Evolutionary conservation across 306 rosid genomes (phyloP).

Genomic region (Argentina anserina): DNA sequence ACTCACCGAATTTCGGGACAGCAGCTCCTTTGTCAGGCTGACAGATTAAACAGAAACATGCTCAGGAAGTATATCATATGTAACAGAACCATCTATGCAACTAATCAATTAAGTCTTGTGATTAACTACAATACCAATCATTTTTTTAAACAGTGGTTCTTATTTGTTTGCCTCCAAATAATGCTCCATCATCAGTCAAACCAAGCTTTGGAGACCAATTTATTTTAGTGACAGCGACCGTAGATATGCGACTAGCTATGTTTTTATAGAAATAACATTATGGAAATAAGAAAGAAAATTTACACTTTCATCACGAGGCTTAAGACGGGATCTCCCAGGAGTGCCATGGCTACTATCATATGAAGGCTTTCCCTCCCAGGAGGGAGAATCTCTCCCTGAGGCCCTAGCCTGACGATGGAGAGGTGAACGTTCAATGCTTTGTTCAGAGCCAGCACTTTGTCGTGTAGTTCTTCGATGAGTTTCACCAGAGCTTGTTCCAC

Average conservation of each 20-base stretch:
- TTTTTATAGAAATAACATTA: neutral
- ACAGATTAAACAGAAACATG: conserved; percentile 17
- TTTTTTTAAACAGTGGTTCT: conserved; percentile 2
- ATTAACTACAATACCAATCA: neutral
- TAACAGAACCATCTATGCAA: neutral
- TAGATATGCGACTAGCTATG: neutral
- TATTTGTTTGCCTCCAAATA: neutral
- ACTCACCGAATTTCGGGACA: conserved; percentile 93
- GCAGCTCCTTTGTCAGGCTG: conserved; percentile 91
- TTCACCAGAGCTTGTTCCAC: conserved; percentile 50
- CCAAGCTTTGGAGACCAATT: neutral
- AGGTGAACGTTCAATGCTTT: conserved; percentile 79
- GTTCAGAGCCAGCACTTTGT: conserved; percentile 51
- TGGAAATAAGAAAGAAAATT: conserved; percentile 25
- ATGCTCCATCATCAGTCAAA: neutral
- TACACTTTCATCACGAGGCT: conserved; percentile 73
- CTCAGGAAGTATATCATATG: conserved; percentile 16
- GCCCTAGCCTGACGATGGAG: conserved; percentile 70
- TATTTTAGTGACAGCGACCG: neutral
- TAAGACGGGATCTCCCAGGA: conserved; percentile 66
- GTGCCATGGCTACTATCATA: conserved; percentile 70
- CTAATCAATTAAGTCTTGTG: neutral
- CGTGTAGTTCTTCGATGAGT: conserved; percentile 52
- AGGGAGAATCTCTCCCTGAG: conserved; percentile 55
- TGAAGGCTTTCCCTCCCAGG: conserved; percentile 61